Base-by-base conservation (phyloP, 2,329 filamentous ascomycete genomes). In the Hypoxylon rubiginosum region DNA sequence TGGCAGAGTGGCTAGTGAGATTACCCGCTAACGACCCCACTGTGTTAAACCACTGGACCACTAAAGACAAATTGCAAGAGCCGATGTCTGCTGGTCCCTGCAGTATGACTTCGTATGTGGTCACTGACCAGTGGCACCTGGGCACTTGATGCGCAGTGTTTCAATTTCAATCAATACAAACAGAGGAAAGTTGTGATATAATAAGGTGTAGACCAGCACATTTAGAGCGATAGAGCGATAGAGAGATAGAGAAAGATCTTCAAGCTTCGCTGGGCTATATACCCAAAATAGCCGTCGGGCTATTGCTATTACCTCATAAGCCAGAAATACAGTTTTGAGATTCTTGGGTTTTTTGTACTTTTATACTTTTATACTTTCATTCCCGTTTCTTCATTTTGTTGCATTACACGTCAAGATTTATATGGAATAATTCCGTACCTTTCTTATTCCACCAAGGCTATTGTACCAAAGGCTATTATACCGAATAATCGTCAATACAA, bases 51-150 rank as follows among this genome's bases (percentile, higher is more conserved):
- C 36, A 41, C 36, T 17, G 39, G 10, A 19, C 61, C 61, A 67
- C 52, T 58, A 49, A 39, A 48, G 43, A 21, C 17, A 64, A 21
- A 53, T 49, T 50, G 26, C 32, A 51, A 50, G 9, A 62, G 58
- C 54, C 48, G 51, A 45, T 28, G 67, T 69, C 67, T 64, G 67
- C 30, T 69, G 67, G 53, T 54, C 56, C 60, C 67, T 69, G 67
- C 67, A 62, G 67, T 58, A 69, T 69, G 67, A 67, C 67, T 62
- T 59, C 36, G 41, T 53, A 36, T 58, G 39, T 59, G 45, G 43
- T 62, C 58, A 59, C 52, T 64, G 63, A 69, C 50, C 67, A 69
- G 46, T 62, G n/a, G n/a, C n/a, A n/a, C n/a, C n/a, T n/a, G n/a
- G 46, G 46, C 64, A 67, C 57, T 66, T 69, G 66, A 43, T 43